Base-by-base conservation (phyloP, 2,329 filamentous ascomycete genomes). In the Paecilomyces dactylethromorphus region DNA sequence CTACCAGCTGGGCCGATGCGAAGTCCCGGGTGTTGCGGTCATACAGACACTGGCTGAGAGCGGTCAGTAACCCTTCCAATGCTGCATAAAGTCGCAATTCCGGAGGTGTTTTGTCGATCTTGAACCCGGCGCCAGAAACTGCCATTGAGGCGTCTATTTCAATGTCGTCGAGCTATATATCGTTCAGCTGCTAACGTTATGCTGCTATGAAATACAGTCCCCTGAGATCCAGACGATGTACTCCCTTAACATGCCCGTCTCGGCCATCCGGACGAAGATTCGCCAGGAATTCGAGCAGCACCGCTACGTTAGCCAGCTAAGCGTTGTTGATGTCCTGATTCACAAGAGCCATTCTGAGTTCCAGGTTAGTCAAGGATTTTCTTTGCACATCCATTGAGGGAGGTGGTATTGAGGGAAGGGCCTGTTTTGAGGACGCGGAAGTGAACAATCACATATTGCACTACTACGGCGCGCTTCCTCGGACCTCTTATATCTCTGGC, bases 161-260 rank as follows among this genome's bases (percentile, higher is more conserved):
- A 18, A 45, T 45, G 15, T 21, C 39, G n/a, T 18, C n/a, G 15
- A 45, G n/a, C 22, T 52, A 13, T 26, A 24, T 52, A 52, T 52
- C 21, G 49, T 55, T 6, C 51, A 39, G 55, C 63, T 66, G 59
- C 69, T 45, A 45, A 45, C n/a, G 7, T 45, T 8, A 21, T 45
- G 6, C 7, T n/a, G 2, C 8, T 3, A 18, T n/a, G 1, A 18
- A 18, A 39, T 60, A 62, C 74, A 99, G 94, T 92, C 92, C 49
- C 93, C 94, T 62, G 92, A 97, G 76, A 93, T 99, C 72, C 94
- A 97, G 78, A 89, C 87, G 62, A 96, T 97, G 91, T 99, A 99
- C 85, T 90, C 89, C 63, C 82, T 99, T 71, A 91, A 90, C 74
- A 85, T 96, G 72, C 92, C 93, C 56, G 87, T 97, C 56, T 90